Conservation (phyloP, 139 green algal species). For the Chlorella sp. region DNA sequence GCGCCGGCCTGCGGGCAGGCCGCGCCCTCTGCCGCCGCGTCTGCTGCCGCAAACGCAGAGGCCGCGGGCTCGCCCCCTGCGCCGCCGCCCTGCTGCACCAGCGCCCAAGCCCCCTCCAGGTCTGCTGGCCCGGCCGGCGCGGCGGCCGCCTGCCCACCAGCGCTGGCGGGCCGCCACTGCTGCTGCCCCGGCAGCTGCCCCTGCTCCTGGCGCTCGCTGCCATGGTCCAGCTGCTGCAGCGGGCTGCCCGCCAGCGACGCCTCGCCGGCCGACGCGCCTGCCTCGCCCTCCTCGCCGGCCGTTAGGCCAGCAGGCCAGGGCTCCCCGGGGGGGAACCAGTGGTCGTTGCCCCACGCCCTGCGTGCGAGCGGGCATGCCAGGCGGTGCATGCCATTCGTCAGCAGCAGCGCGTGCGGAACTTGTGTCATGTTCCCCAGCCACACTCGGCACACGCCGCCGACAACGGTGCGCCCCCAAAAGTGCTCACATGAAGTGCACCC, state of each 20-base stretch:
- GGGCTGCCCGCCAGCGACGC: not conserved
- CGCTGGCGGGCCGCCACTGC: not conserved
- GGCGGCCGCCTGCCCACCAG: not conserved
- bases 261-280: not conserved
- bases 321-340: not conserved
- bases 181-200: not conserved
- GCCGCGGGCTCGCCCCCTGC: too few species aligned
- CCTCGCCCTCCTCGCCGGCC: too few species aligned
- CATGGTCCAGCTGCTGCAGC: not conserved
- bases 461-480: not conserved
- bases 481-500: constrained; percentile 39
- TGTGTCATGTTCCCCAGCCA: too few species aligned
- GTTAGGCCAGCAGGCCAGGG: too few species aligned
- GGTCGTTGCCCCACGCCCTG: not conserved
- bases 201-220: not conserved
- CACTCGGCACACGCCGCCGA: not conserved
- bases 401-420: too few species aligned
- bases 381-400: too few species aligned
- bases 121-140: not conserved
- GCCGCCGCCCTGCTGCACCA: too few species aligned
- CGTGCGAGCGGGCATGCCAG: too few species aligned
- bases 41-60: too few species aligned
- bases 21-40: too few species aligned
- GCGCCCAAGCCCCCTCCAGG: too few species aligned
- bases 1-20: too few species aligned